These are phyloP conservation scores for Lichtheimia corymbifera DNA, from an alignment of 371 early-diverging fungal genomes.

Conservation along the genomic window DNA sequence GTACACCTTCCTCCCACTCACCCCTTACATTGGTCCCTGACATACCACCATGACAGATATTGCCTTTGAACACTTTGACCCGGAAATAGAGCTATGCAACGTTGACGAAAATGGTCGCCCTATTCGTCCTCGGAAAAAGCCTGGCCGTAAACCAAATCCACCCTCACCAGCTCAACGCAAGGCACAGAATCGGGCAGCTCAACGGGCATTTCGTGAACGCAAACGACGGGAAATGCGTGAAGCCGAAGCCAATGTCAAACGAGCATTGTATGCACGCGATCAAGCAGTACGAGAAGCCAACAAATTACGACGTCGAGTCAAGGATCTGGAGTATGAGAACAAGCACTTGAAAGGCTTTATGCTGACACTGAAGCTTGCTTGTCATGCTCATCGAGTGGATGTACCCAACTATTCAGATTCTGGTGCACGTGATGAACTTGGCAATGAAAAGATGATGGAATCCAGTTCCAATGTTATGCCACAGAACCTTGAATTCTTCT, in stretches of 20 bases:
- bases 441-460: conserved; percentile 30
- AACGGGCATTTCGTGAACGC: conserved; percentile 33
- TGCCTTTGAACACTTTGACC: conserved; percentile 38
- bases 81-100: conserved; percentile 29
- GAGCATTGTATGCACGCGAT: conserved; percentile 26
- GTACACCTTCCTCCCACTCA: background rate
- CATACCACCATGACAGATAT: conserved; percentile 25
- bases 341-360: conserved; percentile 35
- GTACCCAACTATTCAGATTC: conserved; percentile 38
- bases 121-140: conserved; percentile 35
- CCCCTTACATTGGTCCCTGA: conserved; percentile 7
- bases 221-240: conserved; percentile 44
- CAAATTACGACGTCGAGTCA: conserved; percentile 17
- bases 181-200: conserved; percentile 33
- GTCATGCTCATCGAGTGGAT: conserved; percentile 34
- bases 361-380: conserved; percentile 36
- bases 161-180: conserved; percentile 54
- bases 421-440: conserved; percentile 32
- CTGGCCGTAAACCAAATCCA: conserved; percentile 32
- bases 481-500: conserved; percentile 40
- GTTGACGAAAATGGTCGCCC: conserved; percentile 31
- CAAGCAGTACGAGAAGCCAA: conserved; percentile 22
- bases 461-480: conserved; percentile 39
- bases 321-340: conserved; percentile 34
- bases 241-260: conserved; percentile 39